Conservation (phyloP, 208 protist genomes). For the Trichomonas gallinae region DNA sequence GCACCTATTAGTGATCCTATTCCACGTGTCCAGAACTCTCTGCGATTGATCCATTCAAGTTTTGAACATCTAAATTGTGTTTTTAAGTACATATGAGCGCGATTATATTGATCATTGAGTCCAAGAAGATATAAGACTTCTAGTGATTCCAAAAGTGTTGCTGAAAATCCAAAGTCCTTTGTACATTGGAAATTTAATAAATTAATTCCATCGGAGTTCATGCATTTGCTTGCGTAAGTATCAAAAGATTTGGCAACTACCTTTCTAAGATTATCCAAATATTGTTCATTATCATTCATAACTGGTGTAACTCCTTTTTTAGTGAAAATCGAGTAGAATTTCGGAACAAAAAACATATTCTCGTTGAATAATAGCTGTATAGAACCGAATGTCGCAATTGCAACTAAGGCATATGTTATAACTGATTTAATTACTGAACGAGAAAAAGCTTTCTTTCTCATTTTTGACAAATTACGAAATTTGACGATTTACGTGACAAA, state of each 20-base stretch:
- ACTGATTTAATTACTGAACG: neutral
- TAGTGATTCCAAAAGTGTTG: neutral
- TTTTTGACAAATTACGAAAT: too few relatives aligned
- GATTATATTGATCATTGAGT: neutral
- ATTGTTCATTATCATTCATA: neutral
- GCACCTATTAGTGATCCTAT: neutral
- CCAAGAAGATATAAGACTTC: neutral
- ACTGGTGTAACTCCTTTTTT: neutral
- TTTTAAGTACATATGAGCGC: neutral
- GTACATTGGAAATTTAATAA: neutral
- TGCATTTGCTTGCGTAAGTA: neutral
- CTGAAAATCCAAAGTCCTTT: neutral
- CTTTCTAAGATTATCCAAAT: neutral
- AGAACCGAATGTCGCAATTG: neutral
- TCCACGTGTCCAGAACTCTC: neutral
- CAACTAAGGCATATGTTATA: neutral
- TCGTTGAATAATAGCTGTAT: neutral
- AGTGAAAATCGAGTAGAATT: neutral
- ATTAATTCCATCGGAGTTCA: neutral
- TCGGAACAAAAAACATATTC: neutral
- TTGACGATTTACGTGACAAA: too few relatives aligned
- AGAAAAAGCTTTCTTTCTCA: neutral
- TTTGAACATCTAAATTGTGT: neutral
- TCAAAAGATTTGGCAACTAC: neutral
- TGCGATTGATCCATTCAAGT: neutral